A percentile compares a stretch with the other conserved stretches of the same genome.
phyloP scores from a whole-genome alignment of 352 stramenopile genomes.

The Globisporangium carolinianum region DNA sequence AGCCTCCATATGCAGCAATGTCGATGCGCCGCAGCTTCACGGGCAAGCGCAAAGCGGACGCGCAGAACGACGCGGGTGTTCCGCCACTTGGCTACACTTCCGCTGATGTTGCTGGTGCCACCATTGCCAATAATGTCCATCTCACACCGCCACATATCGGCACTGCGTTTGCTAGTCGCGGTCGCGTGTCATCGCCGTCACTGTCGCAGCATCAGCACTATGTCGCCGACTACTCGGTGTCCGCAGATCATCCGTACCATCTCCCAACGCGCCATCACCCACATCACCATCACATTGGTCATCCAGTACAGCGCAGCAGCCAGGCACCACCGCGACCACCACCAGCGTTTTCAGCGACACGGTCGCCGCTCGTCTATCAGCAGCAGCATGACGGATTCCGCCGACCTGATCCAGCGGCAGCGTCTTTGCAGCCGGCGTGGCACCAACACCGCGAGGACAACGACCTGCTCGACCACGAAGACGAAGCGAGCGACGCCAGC shows the following conservation, averaged over 20 bases:
- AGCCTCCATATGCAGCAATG: background rate
- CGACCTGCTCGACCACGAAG: background rate
- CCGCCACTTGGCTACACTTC: background rate
- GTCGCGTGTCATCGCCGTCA: background rate
- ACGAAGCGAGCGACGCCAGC: conserved; percentile 5
- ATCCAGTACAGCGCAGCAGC: background rate
- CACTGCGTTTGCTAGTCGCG: background rate
- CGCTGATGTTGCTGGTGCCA: too few species aligned
- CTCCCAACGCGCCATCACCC: too few species aligned
- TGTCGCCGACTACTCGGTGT: too few species aligned
- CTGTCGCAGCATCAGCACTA: too few species aligned
- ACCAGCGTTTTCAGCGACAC: background rate
- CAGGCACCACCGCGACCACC: background rate
- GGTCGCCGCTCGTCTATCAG: background rate
- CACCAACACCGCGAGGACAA: background rate
- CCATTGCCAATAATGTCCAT: background rate
- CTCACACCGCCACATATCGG: background rate
- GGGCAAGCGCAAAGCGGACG: conserved; percentile 10
- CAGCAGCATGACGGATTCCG: background rate
- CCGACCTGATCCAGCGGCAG: background rate
- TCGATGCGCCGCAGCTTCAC: background rate
- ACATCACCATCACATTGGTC: too few species aligned
- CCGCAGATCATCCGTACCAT: too few species aligned
- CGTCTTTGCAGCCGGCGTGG: conserved; percentile 1
- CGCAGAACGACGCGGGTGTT: background rate